Evolutionary conservation across 257 asterid species (phyloP), one percentile per base, ranked within the genome.

Genomic region (Plantago elongata): DNA sequence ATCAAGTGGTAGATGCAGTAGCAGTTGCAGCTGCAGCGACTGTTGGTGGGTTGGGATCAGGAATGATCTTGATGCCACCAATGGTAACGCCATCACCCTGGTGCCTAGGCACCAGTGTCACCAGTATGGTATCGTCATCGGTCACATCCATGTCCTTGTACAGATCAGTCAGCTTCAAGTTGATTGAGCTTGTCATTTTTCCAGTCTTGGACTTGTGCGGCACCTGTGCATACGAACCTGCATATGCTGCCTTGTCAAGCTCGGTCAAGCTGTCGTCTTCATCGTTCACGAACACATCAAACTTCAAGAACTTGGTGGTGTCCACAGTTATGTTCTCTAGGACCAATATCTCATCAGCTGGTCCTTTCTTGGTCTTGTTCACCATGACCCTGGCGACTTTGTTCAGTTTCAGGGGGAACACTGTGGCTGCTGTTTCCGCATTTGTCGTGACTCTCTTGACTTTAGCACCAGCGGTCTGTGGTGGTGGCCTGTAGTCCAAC

Each of bases 241-340:
- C 71, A 11, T 70, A 70, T 14, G 69, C 62, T 17, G 80, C 71
- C 77, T 71, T 71, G 69, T 67, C 72, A 5, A 75, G 54, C 64
- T 66, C 74, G n/a, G 6, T 30, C 18, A 34, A 13, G 7, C 60
- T 62, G 34, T 71, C 80, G 11, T 70, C 80, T 18, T 75, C 80
- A 9, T 75, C 77, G 51, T 75, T 75, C 0, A 71, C 60, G 9
- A 75, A 75, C 29, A 71, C 72, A 8, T 75, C 80, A 14, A 75
- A 75, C 66, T 71, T 75, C 0, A 75, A 17, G 18, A 67, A 67
- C 50, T 59, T 71, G 14, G 49, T 54, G 0, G 74, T 72, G 47
- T 76, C 81, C 13, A 72, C 75, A 0, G 60, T 54, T 9, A 76
- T 68, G 13, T 63, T 14, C 18, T 77, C 71, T 2, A 77, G 17